Evolutionary conservation across 768 basidiomycete species (phyloP).

Genomic region (Russula emetica): DNA sequence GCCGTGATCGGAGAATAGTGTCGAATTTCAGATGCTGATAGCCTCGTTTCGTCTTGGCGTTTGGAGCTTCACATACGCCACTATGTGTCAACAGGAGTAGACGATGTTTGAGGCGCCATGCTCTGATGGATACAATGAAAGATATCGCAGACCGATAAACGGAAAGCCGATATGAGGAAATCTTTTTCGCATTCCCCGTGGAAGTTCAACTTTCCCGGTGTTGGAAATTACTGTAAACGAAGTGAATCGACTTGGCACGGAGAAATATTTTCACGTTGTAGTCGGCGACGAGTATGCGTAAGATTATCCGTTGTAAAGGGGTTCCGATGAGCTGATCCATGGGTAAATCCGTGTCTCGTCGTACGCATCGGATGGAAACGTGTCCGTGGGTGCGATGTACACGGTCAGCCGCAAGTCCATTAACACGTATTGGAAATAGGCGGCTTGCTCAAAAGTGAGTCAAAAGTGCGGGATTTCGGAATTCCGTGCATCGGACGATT

Average conservation of each 20-base stretch:
- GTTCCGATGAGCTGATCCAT: background rate
- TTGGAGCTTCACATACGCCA: background rate
- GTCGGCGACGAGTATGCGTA: background rate
- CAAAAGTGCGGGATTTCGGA: background rate
- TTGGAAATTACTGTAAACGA: background rate
- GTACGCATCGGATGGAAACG: constrained; percentile 6
- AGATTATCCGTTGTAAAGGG: background rate
- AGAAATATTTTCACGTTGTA: background rate
- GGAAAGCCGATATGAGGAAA: background rate
- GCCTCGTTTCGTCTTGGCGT: background rate
- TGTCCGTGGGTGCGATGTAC: background rate
- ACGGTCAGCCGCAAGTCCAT: background rate
- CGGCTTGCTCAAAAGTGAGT: background rate
- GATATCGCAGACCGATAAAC: background rate
- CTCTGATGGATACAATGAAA: background rate
- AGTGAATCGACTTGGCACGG: background rate
- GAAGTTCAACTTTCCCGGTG: background rate
- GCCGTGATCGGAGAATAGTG: constrained; percentile 8
- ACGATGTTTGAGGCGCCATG: background rate
- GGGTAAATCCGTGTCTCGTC: background rate
- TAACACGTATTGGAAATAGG: background rate
- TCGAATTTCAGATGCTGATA: background rate
- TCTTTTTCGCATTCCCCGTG: background rate
- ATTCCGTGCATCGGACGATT: constrained; percentile 1
- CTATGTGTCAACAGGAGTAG: background rate